Conservation (phyloP, 2,329 filamentous ascomycete genomes). For the Penicillium sp. region DNA sequence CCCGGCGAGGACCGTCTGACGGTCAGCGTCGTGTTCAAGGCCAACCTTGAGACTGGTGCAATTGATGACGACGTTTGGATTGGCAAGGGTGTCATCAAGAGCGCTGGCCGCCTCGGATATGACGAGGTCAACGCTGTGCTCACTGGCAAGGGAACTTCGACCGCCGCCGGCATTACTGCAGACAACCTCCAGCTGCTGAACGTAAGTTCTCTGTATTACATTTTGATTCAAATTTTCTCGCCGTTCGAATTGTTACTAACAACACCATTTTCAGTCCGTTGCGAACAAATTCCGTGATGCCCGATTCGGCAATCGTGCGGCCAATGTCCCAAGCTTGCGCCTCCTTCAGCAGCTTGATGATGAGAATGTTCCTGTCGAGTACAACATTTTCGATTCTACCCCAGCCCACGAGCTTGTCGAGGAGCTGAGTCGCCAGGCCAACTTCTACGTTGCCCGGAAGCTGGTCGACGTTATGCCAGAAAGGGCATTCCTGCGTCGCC, state of each 20-base stretch:
- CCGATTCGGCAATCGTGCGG: conserved; percentile 76
- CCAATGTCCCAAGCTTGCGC: conserved; percentile 80
- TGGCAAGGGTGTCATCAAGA: conserved; percentile 92
- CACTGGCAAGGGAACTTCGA: conserved; percentile 61
- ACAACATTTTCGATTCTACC: conserved; percentile 93
- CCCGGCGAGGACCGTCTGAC: conserved; percentile 89
- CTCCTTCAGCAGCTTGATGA: conserved; percentile 93
- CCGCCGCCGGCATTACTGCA: conserved; percentile 65
- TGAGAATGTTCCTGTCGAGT: conserved; percentile 94
- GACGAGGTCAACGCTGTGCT: conserved; percentile 84
- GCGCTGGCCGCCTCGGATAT: conserved; percentile 79
- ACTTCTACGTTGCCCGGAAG: conserved; percentile 84
- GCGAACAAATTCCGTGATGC: conserved; percentile 88
- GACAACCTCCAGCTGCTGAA: conserved; percentile 81
- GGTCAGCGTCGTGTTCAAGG: conserved; percentile 89
- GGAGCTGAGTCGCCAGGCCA: conserved; percentile 91
- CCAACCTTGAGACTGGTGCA: conserved; percentile 79
- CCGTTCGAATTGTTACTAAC: not conserved
- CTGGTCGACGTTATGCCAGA: conserved; percentile 78
- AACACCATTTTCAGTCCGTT: conserved; percentile 57
- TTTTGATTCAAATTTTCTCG: no score
- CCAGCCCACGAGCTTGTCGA: conserved; percentile 90
- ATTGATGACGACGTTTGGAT: conserved; percentile 89
- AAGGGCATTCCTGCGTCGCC: conserved; percentile 87
- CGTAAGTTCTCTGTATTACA: conserved; percentile 48